Evolutionary conservation across 2,329 filamentous ascomycete species (phyloP).

Genomic region (Cladobotryum mycophilum): DNA sequence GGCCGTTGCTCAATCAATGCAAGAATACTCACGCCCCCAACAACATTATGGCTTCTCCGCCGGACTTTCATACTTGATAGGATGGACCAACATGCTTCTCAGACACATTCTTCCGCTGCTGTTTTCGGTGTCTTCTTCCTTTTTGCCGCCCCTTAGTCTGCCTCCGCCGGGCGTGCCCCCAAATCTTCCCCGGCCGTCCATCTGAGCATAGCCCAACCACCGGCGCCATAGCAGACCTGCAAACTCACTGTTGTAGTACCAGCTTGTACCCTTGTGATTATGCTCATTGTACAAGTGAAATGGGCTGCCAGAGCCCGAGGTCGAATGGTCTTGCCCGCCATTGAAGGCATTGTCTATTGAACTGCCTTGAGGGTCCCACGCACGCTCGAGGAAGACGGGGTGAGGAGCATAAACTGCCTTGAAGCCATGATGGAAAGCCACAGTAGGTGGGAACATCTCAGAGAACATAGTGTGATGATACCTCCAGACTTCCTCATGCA

Average conservation of each 20-base stretch:
- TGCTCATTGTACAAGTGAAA: constrained; percentile 68
- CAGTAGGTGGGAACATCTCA: constrained; percentile 70
- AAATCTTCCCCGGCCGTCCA: constrained; percentile 42
- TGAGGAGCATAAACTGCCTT: constrained; percentile 79
- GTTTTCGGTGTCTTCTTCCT: constrained; percentile 38
- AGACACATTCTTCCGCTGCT: constrained; percentile 67
- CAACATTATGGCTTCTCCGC: constrained; percentile 28
- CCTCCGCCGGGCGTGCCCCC: constrained; percentile 45
- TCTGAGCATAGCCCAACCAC: constrained; percentile 61
- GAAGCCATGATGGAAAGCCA: constrained; percentile 67
- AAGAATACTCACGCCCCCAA: not conserved
- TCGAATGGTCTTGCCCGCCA: constrained; percentile 60
- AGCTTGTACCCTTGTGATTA: constrained; percentile 74
- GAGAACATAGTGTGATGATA: constrained; percentile 67
- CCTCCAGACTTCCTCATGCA: constrained; percentile 68
- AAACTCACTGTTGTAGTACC: constrained; percentile 80
- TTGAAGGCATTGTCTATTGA: constrained; percentile 76
- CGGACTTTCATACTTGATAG: constrained; percentile 62
- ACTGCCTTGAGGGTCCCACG: constrained; percentile 57
- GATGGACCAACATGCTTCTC: constrained; percentile 73
- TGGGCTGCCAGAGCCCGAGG: constrained; percentile 58
- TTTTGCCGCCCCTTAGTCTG: constrained; percentile 44
- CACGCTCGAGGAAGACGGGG: constrained; percentile 70
- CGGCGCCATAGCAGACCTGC: constrained; percentile 70
- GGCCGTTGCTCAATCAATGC: not conserved